These are phyloP conservation scores for Eimeria acervulina DNA, from an alignment of 169 alveolate species.

Conservation along the genomic window DNA sequence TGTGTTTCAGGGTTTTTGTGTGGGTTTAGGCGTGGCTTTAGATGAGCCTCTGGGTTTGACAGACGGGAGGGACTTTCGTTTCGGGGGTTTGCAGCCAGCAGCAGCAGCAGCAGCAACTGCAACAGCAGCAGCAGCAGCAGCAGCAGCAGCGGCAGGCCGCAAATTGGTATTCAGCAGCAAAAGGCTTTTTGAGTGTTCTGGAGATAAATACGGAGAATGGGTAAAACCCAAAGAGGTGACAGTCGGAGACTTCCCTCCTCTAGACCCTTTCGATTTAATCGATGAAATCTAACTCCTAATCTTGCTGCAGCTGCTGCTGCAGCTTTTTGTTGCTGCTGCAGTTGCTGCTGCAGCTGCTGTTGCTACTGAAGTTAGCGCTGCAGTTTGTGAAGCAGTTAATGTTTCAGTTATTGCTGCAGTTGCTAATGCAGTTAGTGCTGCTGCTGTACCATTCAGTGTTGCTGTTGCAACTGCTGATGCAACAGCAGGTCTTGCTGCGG, in stretches of 20 bases:
- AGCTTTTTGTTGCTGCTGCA: too few relatives aligned
- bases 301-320: slow-evolving; percentile 43
- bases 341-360: slow-evolving; percentile 46
- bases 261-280: slow-evolving; percentile 92
- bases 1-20: too few relatives aligned
- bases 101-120: slow-evolving; percentile 24
- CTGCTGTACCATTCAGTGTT: not conserved
- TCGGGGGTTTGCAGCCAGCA: not conserved
- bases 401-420: slow-evolving; percentile 3
- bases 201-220: slow-evolving; percentile 91
- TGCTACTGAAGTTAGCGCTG: slow-evolving; percentile 4
- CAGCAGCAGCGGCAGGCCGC: slow-evolving; percentile 17
- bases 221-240: slow-evolving; percentile 90
- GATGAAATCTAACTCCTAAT: slow-evolving; percentile 77
- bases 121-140: slow-evolving; percentile 32
- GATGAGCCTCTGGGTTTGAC: slow-evolving; percentile 95
- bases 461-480: not conserved
- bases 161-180: slow-evolving; percentile 76
- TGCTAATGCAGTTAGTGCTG: not conserved
- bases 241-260: slow-evolving; percentile 94
- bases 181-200: slow-evolving; percentile 89
- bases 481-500: too few relatives aligned
- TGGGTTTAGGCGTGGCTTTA: slow-evolving; percentile 90
- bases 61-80: slow-evolving; percentile 90
- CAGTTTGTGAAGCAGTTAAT: not conserved